Base-by-base conservation (phyloP, 257 asterid genomes). In the Capsicum rhomboideum region DNA sequence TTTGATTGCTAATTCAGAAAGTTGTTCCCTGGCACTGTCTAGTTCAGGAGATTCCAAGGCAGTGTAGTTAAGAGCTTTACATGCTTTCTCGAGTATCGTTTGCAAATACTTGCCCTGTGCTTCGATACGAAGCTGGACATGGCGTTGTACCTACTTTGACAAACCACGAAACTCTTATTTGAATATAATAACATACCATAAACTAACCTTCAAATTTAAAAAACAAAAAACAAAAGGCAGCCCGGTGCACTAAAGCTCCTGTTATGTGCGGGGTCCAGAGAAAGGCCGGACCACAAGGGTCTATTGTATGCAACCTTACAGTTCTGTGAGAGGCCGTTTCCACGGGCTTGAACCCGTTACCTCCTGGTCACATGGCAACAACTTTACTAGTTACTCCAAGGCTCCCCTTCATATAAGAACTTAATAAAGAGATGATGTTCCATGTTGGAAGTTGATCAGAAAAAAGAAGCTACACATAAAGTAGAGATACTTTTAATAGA, bases 21-120 rank as follows among this genome's bases (percentile, higher is more conserved):
- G 94, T 85, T 93, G 97, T 84, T 91, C 91, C 71, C 93, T 82
- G 7, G 97, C 91, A 3, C 90, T 88, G 82, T 93, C 98, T 29
- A 94, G 86, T 37, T 93, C 92, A 8, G 91, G 87, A 31, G 92
- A 84, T 16, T 77, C 80, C 61, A 67, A 6, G 0, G 85, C 64
- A 7, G 74, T 40, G 67, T 66, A 53, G 42, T 50, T 67, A 13
- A 84, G 86, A 42, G 83, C 69, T 49, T 84, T 79, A 63, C 83
- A 64, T 75, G 90, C 92, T 88, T 87, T 90, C 84, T 90, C 92
- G 11, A 90, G 88, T 68, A 90, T 86, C 0, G 88, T 75, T 58
- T 88, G 91, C 84, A 87, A 83, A 83, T 90, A 90, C 75, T 90
- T 90, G 12, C 92, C 84, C 40, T 90, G 90, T 54, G 90, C 91